Conservation (phyloP, 2,329 filamentous ascomycete genomes). For the Pseudophaeomoniella oleicola region DNA sequence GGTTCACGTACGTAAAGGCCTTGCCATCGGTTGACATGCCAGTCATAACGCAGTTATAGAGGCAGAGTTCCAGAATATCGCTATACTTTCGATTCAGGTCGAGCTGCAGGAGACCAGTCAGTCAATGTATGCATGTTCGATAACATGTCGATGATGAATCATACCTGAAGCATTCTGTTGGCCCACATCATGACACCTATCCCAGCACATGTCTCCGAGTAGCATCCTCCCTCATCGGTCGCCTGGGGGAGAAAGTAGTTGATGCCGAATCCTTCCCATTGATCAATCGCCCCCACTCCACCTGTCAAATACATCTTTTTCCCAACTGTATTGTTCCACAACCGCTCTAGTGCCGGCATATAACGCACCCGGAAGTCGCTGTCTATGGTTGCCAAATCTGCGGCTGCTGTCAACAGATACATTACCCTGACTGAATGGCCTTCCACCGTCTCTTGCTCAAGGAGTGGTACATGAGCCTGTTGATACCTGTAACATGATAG, state of each 20-base stretch:
- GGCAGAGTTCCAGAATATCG: constrained; percentile 41
- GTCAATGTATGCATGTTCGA: too few relatives aligned
- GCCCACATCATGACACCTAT: constrained; percentile 43
- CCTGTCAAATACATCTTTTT: constrained; percentile 46
- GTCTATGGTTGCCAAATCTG: constrained; percentile 32
- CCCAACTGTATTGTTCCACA: constrained; percentile 43
- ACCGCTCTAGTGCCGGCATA: constrained; percentile 22
- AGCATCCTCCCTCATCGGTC: constrained; percentile 42
- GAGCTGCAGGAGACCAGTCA: not conserved
- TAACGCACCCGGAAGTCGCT: constrained; percentile 14
- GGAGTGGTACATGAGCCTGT: constrained; percentile 37
- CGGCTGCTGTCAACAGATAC: constrained; percentile 39
- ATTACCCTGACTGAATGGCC: constrained; percentile 40
- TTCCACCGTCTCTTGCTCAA: constrained; percentile 34
- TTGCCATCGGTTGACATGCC: constrained; percentile 36
- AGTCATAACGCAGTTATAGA: constrained; percentile 41
- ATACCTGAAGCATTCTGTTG: constrained; percentile 32
- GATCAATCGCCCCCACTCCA: constrained; percentile 36
- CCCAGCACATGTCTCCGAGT: constrained; percentile 40
- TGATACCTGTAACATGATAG: constrained; percentile 30
- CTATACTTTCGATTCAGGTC: constrained; percentile 26
- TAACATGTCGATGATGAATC: too few relatives aligned
- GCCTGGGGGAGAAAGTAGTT: constrained; percentile 40
- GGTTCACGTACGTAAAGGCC: constrained; percentile 42
- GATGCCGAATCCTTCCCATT: constrained; percentile 42